Evolutionary conservation across 2,329 filamentous ascomycete genomes (phyloP), one percentile per base, ranked within the genome.

Genomic region (Diaporthe sp.): DNA sequence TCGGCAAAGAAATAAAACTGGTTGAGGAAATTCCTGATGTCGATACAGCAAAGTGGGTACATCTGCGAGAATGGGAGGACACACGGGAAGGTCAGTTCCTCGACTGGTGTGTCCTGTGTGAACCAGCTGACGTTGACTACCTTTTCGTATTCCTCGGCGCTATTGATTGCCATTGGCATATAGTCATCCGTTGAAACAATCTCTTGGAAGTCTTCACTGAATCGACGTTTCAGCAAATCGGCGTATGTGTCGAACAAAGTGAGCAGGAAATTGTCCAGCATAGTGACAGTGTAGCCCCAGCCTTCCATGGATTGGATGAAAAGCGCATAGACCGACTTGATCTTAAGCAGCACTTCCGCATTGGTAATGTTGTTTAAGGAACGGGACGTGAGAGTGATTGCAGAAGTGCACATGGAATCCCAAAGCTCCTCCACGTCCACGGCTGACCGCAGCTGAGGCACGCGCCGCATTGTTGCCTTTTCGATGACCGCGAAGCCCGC

Each of bases 301-400:
- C 93, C 94, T 93, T 98, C 95, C 96, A 99, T 98, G 1, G 97
- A 98, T 81, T 99, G 95, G 80, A 98, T 97, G 82, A 99, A 99
- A 19, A 99, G 87, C 5, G 96, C 94, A 80, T 98, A 92, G 35
- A 97, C 91, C 60, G 95, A 95, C 83, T 99, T 99, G 80, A 98
- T 96, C 82, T 97, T 97, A n/a, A 98, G 87, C 47, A 99, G 86
- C 38, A 94, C 91, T 81, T 98, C 96, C 17, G 97, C 95, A 81
- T 97, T 97, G 74, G 92, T 92, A n/a, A 99, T 91, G 54, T 92
- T 91, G 67, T 90, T 89, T 6, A 99, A 86, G 0, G 95, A 93
- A 78, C 93, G 94, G 0, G 93, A 92, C 76, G 97, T 97, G 64
- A 98, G 87, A 12, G 89, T 90, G 78, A 98, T 95, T 0, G 95